Conservation (phyloP, 192 early-diverging fungal genomes). For the Phlyctochytrium arcticum region DNA sequence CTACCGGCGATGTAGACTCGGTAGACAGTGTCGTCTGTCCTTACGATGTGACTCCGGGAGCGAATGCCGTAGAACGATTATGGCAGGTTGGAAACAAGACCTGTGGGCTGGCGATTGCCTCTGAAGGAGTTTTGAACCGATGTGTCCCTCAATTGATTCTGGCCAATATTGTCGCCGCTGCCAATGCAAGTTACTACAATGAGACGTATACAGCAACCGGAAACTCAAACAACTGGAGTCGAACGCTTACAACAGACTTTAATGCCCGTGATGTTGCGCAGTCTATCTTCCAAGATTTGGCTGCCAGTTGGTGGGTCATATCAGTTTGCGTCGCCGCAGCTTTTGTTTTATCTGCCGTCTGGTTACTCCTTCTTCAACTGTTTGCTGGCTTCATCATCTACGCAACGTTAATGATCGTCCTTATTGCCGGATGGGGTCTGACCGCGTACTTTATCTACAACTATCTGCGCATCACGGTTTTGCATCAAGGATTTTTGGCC, state of each 20-base stretch:
- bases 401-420: conserved; percentile 25
- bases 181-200: conserved; percentile 4
- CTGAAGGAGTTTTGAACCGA: conserved; percentile 16
- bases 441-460: conserved; percentile 23
- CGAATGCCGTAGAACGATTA: not conserved
- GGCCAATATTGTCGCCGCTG: conserved; percentile 6
- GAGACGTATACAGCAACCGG: not conserved
- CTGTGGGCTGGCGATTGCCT: conserved; percentile 2
- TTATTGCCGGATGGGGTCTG: conserved; percentile 9
- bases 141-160: conserved; percentile 20
- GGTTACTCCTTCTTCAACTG: conserved; percentile 35
- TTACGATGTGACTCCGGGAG: conserved; percentile 18
- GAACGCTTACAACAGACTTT: conserved; percentile 7
- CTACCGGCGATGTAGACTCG: not conserved
- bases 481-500: conserved; percentile 9
- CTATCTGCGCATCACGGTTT: conserved; percentile 16
- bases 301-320: conserved; percentile 27
- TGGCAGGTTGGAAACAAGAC: not conserved
- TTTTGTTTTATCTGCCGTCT: conserved; percentile 36
- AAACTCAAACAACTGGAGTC: not conserved
- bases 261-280: conserved; percentile 11
- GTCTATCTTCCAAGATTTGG: conserved; percentile 24
- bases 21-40: conserved; percentile 12
- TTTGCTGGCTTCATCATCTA: conserved; percentile 36
- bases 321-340: conserved; percentile 26